A percentile compares a stretch with the other conserved stretches of the same genome.
These are phyloP conservation scores for Pseudogymnoascus sp. DNA, from an alignment of 2,329 filamentous ascomycete genomes.

Conservation along the genomic window DNA sequence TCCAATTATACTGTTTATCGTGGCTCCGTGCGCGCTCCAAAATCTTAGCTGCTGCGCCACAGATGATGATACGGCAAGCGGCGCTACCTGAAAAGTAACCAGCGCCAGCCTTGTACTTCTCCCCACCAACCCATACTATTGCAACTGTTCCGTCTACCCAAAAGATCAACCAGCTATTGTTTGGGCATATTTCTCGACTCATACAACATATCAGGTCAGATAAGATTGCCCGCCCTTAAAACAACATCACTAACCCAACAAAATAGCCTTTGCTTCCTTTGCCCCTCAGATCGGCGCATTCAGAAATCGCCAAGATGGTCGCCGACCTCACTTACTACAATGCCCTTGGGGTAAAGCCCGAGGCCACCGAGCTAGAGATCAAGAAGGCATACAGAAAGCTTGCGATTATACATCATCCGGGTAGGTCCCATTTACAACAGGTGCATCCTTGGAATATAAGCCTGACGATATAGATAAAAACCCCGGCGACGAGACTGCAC, in stretches of 20 bases:
- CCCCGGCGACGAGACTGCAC: slow-evolving; percentile 86
- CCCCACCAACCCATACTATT: neutral
- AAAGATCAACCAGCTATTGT: neutral
- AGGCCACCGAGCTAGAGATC: slow-evolving; percentile 83
- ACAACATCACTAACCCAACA: neutral
- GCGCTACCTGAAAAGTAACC: neutral
- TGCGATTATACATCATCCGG: slow-evolving; percentile 75
- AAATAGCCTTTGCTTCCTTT: neutral
- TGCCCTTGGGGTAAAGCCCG: slow-evolving; percentile 72
- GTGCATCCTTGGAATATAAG: slow-evolving; percentile 13
- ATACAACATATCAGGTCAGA: neutral
- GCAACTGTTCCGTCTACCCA: neutral
- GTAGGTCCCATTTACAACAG: slow-evolving; percentile 16
- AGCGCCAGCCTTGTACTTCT: slow-evolving; percentile 1
- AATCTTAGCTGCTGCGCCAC: neutral
- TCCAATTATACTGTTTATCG: neutral
- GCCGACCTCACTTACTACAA: slow-evolving; percentile 87
- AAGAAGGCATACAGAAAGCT: slow-evolving; percentile 95
- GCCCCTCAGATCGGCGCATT: slow-evolving; percentile 2
- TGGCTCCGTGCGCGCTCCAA: neutral
- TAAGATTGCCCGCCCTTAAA: neutral
- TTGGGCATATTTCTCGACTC: neutral
- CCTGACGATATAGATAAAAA: slow-evolving; percentile 69
- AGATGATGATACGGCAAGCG: slow-evolving; percentile 7
- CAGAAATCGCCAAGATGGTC: slow-evolving; percentile 51